A percentile compares a stretch with the other conserved stretches of the same genome.
Conservation (phyloP, 495 filamentous ascomycete species). For the Penicillium steckii region DNA sequence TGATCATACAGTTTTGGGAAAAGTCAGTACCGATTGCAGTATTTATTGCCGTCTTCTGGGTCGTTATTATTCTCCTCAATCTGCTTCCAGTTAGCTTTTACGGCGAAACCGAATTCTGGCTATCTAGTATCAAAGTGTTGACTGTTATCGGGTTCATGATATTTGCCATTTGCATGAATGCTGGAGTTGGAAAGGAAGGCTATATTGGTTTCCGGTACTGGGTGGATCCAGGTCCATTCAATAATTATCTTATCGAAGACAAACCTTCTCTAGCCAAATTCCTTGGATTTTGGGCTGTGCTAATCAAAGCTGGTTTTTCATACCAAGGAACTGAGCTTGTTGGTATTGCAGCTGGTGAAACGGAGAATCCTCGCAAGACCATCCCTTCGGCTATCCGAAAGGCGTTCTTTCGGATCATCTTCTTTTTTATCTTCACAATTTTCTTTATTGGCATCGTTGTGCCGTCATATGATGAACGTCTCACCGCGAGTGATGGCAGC, state of each 20-base stretch:
- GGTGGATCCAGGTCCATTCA: constrained; percentile 60
- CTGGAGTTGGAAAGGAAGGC: constrained; percentile 53
- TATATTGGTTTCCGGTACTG: constrained; percentile 60
- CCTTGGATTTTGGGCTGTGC: constrained; percentile 35
- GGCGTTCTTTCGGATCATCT: constrained; percentile 64
- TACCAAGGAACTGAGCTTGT: constrained; percentile 66
- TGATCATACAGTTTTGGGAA: constrained; percentile 69
- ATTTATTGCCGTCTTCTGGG: constrained; percentile 66
- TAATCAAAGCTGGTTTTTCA: constrained; percentile 56
- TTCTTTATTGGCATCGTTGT: constrained; percentile 66
- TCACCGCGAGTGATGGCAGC: constrained; percentile 24
- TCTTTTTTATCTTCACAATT: constrained; percentile 62
- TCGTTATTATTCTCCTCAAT: constrained; percentile 59
- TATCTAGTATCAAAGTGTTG: constrained; percentile 56
- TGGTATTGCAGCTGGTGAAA: constrained; percentile 64
- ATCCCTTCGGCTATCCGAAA: constrained; percentile 64
- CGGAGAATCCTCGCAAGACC: constrained; percentile 58
- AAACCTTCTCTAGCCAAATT: constrained; percentile 51
- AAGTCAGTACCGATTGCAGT: constrained; percentile 52
- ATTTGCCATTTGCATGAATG: constrained; percentile 56
- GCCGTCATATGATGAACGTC: constrained; percentile 35
- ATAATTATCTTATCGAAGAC: constrained; percentile 52
- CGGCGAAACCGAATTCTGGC: constrained; percentile 60
- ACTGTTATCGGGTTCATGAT: constrained; percentile 58
- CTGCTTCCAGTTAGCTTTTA: constrained; percentile 49